Evolutionary conservation across 2,329 filamentous ascomycete species (phyloP), one percentile per base, ranked within the genome.

Genomic region (Colletotrichum shisoi): DNA sequence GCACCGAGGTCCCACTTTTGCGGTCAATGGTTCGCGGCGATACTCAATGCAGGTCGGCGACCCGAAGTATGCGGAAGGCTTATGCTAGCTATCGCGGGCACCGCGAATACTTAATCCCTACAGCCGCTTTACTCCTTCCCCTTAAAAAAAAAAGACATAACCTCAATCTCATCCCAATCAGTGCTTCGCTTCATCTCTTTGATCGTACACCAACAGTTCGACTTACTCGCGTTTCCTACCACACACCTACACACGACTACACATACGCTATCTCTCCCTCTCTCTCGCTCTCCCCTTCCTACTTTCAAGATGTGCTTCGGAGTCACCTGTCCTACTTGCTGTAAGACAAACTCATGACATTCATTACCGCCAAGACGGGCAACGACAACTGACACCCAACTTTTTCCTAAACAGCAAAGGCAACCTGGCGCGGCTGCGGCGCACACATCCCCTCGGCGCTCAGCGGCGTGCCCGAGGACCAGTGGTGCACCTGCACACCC

Each of bases 401-500:
- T 15, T 11, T 15, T 11, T 3, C 12, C 34, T 7, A 17, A n/a
- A 70, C 64, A 84, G 82, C 79, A 34, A 83, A 82, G 73, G 78
- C 80, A 71, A 73, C 81, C 31, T 84, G 82, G 82, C 79, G 81
- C 68, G 82, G 82, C 68, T 84, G 82, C 75, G 82, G 82, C 57
- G 76, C 69, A 62, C 82, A 84, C 71, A 79, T 84, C 65, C 76
- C 80, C 9, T 73, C 76, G 15, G 82, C 81, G n/a, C 77, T 84
- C 51, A 70, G 75, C 39, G 76, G 78, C 63, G 75, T 84, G 4
- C 75, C 80, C 37, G 78, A 83, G 72, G 74, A 78, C 13, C 72
- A 83, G 51, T 82, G 82, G 82, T 84, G 82, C 74, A 79, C 77
- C 9, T 84, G 82, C 74, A 73, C 77, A 63, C 82, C 82, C 39